These are phyloP conservation scores for Baorangia bicolor DNA, from an alignment of 768 basidiomycete genomes.

Conservation along the genomic window DNA sequence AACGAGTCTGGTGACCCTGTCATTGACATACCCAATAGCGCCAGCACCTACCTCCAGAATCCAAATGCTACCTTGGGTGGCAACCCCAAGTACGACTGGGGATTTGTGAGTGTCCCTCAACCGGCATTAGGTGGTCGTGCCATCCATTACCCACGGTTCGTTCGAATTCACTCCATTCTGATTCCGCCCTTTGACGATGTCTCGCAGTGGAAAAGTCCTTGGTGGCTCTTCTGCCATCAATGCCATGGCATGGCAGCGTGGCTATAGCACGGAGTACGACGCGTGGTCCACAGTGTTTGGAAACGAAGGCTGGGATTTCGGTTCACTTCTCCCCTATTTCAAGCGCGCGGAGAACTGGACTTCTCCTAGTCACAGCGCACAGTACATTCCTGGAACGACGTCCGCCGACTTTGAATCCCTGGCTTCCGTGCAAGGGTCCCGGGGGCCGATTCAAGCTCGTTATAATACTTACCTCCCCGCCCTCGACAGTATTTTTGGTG, in stretches of 20 bases:
- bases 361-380: neutral
- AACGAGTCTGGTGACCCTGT: neutral
- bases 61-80: neutral
- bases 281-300: neutral
- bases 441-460: neutral
- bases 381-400: neutral
- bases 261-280: neutral
- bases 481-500: neutral
- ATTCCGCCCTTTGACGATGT: neutral
- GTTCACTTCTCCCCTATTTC: neutral
- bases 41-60: neutral
- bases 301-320: neutral
- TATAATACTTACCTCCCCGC: neutral
- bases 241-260: neutral
- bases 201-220: neutral
- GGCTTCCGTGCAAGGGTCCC: neutral
- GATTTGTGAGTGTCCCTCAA: neutral
- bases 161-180: neutral
- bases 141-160: neutral
- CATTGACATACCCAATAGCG: neutral
- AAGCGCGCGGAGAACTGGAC: neutral
- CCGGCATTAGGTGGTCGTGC: neutral
- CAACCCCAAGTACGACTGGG: neutral
- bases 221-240: conserved; percentile 4
- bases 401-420: neutral